Base-by-base conservation (phyloP, 345 rosid genomes). In the Pugionium dolabratum region DNA sequence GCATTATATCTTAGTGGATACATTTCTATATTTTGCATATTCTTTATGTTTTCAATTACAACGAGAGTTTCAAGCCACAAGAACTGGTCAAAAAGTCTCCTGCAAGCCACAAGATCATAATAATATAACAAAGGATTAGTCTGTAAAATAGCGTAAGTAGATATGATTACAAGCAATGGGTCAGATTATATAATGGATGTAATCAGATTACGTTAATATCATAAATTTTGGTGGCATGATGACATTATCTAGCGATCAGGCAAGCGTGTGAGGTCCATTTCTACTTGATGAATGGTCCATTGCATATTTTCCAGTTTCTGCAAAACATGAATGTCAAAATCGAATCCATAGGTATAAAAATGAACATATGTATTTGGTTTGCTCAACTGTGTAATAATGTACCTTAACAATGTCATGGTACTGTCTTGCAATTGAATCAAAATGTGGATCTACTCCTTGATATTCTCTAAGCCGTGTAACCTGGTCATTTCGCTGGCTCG, bases 361-460 rank as follows among this genome's bases (percentile, higher is more conserved):
- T 4, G 41, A 35, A 7, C 2, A 2, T 36, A 62, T 18, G 18
- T 18, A 37, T 5, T 28, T 35, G 46, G 30, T 31, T 36, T 52
- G 30, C 11, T 64, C 60, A 42, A 18, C 18, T 18, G 18, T 46
- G 54, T 45, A 30, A 34, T 11, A 44, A 6, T 8, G 63, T 82
- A 88, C 99, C 96, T 84, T 84, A 36, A 94, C 95, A 59, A 94
- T 83, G 57, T 90, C 99, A 67, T 88, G 97, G 78, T 90, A 94
- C 77, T 90, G 95, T 78, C 92, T 86, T 53, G 97, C 97, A 63
- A 86, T 86, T 42, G 83, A 75, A 75, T 94, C 97, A 7, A 90
- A 94, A 73, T 85, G 95, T 26, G 99, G 99, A 84, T 94, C 97
- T 0, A 94, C 96, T 9, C 99, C 99, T 68, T 86, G 97, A 75